phyloP scores from a whole-genome alignment of 1,284 basidiomycete genomes.

The Leccinum laetum region DNA sequence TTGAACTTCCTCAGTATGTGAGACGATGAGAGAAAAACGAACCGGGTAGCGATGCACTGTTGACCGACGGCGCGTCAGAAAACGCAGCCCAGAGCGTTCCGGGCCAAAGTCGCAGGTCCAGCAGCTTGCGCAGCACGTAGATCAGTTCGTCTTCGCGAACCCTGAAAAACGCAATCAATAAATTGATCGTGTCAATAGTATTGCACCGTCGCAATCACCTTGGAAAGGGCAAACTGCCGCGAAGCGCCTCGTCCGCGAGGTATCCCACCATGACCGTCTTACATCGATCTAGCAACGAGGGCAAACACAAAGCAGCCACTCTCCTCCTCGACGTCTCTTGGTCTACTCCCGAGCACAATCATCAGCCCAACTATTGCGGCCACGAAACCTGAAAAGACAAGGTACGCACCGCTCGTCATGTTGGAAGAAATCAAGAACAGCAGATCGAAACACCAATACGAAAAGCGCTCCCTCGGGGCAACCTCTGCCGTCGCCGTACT shows the following conservation, averaged over 20 bases:
- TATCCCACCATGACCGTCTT: slow-evolving; percentile 68
- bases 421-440: slow-evolving; percentile 80
- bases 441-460: slow-evolving; percentile 94
- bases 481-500: slow-evolving; percentile 59
- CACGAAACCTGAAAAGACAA: neutral
- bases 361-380: neutral
- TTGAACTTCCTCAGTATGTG: neutral
- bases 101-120: slow-evolving; percentile 67
- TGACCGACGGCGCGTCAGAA: slow-evolving; percentile 42
- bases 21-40: slow-evolving; percentile 20
- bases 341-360: slow-evolving; percentile 42
- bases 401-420: slow-evolving; percentile 50
- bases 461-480: slow-evolving; percentile 79
- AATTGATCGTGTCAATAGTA: neutral
- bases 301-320: slow-evolving; percentile 69
- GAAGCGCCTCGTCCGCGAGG: slow-evolving; percentile 36
- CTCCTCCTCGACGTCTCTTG: slow-evolving; percentile 58
- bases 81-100: slow-evolving; percentile 76
- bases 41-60: slow-evolving; percentile 57
- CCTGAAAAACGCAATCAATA: slow-evolving; percentile 38
- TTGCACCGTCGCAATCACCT: slow-evolving; percentile 45
- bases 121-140: slow-evolving; percentile 80
- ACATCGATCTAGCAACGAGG: slow-evolving; percentile 75
- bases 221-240: slow-evolving; percentile 59
- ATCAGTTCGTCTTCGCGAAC: slow-evolving; percentile 88